phyloP scores from a whole-genome alignment of 164 flowering plant species.

The Berberis thunbergii region DNA sequence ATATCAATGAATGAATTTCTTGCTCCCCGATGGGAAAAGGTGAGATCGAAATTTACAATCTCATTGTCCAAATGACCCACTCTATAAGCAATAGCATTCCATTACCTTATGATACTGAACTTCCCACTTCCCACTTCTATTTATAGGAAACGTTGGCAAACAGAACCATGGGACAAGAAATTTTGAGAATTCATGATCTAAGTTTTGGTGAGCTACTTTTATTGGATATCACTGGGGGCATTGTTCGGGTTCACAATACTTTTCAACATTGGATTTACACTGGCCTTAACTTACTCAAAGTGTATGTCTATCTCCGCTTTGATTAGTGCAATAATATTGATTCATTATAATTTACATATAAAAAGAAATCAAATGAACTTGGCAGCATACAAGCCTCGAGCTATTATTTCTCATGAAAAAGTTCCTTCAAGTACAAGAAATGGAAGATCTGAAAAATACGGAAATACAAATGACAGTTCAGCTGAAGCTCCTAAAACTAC shows the following conservation, averaged over 20 bases:
- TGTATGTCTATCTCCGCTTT: not conserved
- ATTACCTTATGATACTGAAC: too few relatives aligned
- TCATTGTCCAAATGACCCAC: not conserved
- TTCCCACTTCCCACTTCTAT: not conserved
- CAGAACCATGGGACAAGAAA: not conserved
- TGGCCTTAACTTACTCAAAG: conserved; percentile 23
- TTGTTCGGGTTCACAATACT: conserved; percentile 30
- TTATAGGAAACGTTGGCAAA: not conserved
- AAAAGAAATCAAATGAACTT: too few relatives aligned
- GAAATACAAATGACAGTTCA: not conserved
- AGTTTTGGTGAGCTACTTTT: conserved; percentile 28
- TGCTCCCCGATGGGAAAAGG: conserved; percentile 43
- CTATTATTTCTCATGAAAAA: conserved; percentile 1
- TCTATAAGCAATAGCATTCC: too few relatives aligned
- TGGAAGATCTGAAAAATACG: not conserved
- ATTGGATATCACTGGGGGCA: conserved; percentile 43
- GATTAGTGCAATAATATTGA: not conserved
- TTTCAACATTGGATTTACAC: conserved; percentile 28
- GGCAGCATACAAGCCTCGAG: not conserved
- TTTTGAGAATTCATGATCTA: conserved; percentile 18
- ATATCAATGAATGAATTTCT: conserved; percentile 31
- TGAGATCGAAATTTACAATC: not conserved
- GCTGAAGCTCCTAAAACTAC: not conserved
- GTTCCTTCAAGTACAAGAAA: not conserved
- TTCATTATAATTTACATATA: not conserved